Base-by-base conservation (phyloP, 2,329 filamentous ascomycete species). In the Aureobasidium vineae region DNA sequence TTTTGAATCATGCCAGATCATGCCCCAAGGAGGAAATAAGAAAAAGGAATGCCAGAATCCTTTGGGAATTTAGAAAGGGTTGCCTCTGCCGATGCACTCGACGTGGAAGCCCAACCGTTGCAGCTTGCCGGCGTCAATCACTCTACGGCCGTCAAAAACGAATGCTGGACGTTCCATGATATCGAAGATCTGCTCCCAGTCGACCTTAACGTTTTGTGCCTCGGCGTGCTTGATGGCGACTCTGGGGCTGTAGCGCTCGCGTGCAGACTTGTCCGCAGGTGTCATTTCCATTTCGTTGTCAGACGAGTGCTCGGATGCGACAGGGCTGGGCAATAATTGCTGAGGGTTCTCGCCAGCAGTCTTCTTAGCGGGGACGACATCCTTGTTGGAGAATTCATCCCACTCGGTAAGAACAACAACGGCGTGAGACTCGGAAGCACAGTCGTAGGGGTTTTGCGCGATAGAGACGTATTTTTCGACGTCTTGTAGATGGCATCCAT, bases 131-230 rank as follows among this genome's bases (percentile, higher is more conserved):
- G 68, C 67, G 66, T 77, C 74, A 43, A 78, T 72, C n/a, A 78
- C 71, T 36, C 75, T 75, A 23, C 76, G 68, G 11, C 76, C 76
- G 57, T 78, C 76, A 65, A 78, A 78, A 23, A 78, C 71, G 23
- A 75, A 74, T 66, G 71, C 71, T 15, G 76, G 76, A 38, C 71
- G 68, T 38, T 72, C 71, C 75, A 78, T 77, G 33, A 69, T 63
- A 26, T 54, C 61, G 6, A 75, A 75, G 28, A 78, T 70, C 13
- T 69, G 67, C 1, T 66, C 60, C 75, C 75, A 78, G 67, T 77
- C 74, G 19, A 77, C 53, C 23, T 70, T 68, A 66, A 33, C 26
- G 33, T 61, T 66, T 45, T 50, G 53, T 50, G 53, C 31, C 21
- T 66, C 50, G 60, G 66, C 52, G 50, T 63, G 66, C 52, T 63